phyloP scores from a whole-genome alignment of 2,329 filamentous ascomycete species.

The Ceratocystis colombiana region DNA sequence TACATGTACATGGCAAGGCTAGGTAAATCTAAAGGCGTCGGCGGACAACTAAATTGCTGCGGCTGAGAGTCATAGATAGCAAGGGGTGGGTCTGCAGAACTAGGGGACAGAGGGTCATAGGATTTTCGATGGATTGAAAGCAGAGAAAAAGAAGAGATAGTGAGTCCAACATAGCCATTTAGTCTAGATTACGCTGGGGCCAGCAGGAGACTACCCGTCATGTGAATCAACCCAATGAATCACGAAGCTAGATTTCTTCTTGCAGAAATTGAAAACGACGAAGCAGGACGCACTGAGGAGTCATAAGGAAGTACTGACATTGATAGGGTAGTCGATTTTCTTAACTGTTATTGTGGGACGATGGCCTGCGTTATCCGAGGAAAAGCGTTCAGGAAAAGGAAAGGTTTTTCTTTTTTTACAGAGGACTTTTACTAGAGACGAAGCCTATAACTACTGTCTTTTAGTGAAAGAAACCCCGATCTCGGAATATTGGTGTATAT shows the following conservation, averaged over 20 bases:
- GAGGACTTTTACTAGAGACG: background rate
- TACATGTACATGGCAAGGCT: background rate
- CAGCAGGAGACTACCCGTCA: constrained; percentile 3
- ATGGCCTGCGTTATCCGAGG: background rate
- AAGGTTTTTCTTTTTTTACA: background rate
- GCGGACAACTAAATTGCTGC: constrained; percentile 3
- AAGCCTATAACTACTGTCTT: background rate
- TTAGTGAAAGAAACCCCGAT: background rate
- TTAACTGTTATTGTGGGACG: background rate
- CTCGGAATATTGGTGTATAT: background rate
- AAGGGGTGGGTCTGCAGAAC: constrained; percentile 3
- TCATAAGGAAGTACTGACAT: constrained; percentile 2
- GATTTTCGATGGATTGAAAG: background rate
- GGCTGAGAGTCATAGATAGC: constrained; percentile 14
- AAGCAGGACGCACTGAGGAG: background rate
- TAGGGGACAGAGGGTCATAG: background rate
- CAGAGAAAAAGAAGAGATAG: constrained; percentile 1
- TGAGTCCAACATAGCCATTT: background rate
- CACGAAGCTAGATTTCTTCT: background rate
- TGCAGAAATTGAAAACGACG: background rate
- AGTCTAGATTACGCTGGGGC: background rate
- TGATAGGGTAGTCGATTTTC: background rate
- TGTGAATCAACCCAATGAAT: background rate
- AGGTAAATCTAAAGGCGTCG: background rate
- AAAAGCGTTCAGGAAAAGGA: background rate